phyloP scores from a whole-genome alignment of 2,329 filamentous ascomycete species.

The Setomelanomma holmii region DNA sequence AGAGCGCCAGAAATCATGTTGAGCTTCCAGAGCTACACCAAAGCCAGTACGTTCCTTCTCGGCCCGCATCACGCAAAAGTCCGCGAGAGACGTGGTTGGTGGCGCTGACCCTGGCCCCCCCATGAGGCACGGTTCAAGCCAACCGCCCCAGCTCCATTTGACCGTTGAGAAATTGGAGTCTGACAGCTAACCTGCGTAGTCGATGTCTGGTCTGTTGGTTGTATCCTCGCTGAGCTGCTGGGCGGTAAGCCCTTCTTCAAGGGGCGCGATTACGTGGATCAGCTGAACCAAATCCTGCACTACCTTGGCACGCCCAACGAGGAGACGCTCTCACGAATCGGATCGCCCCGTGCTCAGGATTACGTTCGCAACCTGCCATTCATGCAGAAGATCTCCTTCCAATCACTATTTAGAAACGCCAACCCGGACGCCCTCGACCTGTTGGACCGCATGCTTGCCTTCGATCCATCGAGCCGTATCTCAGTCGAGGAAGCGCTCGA shows the following conservation, averaged over 20 bases:
- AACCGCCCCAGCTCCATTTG: slow-evolving; percentile 9
- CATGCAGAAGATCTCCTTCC: slow-evolving; percentile 94
- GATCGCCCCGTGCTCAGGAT: slow-evolving; percentile 93
- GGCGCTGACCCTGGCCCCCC: slow-evolving; percentile 1
- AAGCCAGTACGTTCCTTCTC: slow-evolving; percentile 83
- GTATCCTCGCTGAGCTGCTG: slow-evolving; percentile 93
- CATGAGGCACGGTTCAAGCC: slow-evolving; percentile 8
- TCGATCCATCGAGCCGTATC: slow-evolving; percentile 92
- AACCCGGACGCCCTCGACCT: slow-evolving; percentile 96
- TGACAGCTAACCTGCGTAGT: slow-evolving; percentile 62
- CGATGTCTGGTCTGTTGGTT: slow-evolving; percentile 98
- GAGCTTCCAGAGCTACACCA: slow-evolving; percentile 99
- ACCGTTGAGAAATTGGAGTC: slow-evolving; percentile 12
- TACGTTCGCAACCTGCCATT: slow-evolving; percentile 96
- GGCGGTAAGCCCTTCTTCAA: slow-evolving; percentile 99
- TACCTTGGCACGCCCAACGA: slow-evolving; percentile 97
- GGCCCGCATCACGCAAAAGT: not conserved
- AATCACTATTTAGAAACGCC: slow-evolving; percentile 86
- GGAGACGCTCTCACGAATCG: slow-evolving; percentile 91
- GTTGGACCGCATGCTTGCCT: slow-evolving; percentile 95
- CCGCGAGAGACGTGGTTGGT: slow-evolving; percentile 1
- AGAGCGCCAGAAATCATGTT: slow-evolving; percentile 99
- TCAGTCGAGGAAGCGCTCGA: slow-evolving; percentile 94
- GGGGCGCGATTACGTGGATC: slow-evolving; percentile 97
- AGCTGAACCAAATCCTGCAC: slow-evolving; percentile 98